Conservation (phyloP, 139 green algal species). For the Chlamydomonas sp. region DNA sequence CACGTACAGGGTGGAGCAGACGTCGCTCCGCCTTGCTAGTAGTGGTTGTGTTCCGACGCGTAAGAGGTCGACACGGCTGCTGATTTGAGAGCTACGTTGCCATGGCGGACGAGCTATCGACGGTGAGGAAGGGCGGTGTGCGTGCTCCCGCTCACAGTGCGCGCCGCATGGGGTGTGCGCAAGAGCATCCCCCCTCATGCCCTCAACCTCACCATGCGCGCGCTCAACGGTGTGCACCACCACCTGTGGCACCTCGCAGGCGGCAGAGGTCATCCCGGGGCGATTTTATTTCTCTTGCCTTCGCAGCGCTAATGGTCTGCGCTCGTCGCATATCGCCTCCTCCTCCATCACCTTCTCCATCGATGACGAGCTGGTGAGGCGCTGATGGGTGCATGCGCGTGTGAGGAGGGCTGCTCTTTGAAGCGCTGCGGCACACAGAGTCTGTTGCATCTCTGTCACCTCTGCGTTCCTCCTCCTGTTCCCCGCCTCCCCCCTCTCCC, state of each 20-base stretch:
- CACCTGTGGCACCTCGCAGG: slow-evolving; percentile 16
- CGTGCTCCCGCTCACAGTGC: not conserved
- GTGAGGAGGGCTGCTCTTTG: not conserved
- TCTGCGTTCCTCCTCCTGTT: not conserved
- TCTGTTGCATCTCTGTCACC: not conserved
- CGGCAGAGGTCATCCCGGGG: slow-evolving; percentile 55
- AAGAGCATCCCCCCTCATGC: not conserved
- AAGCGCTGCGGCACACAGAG: not conserved
- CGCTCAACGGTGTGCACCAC: not conserved
- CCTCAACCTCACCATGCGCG: not conserved
- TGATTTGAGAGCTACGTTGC: no score
- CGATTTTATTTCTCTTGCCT: slow-evolving; percentile 51
- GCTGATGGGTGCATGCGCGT: not conserved
- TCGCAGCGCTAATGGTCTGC: slow-evolving; percentile 23
- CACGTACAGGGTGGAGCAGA: not conserved
- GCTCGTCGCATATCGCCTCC: slow-evolving; percentile 25
- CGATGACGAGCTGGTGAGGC: slow-evolving; percentile 56
- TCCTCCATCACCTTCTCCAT: slow-evolving; percentile 52
- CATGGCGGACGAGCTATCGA: not conserved
- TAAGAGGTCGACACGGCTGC: no score
- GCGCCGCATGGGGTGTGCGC: not conserved
- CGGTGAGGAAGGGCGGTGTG: not conserved
- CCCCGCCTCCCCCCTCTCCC: not conserved
- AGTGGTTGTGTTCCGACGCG: not conserved
- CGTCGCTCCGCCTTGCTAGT: not conserved